phyloP scores from a whole-genome alignment of 2,329 filamentous ascomycete genomes.

The Alternaria metachromatica region DNA sequence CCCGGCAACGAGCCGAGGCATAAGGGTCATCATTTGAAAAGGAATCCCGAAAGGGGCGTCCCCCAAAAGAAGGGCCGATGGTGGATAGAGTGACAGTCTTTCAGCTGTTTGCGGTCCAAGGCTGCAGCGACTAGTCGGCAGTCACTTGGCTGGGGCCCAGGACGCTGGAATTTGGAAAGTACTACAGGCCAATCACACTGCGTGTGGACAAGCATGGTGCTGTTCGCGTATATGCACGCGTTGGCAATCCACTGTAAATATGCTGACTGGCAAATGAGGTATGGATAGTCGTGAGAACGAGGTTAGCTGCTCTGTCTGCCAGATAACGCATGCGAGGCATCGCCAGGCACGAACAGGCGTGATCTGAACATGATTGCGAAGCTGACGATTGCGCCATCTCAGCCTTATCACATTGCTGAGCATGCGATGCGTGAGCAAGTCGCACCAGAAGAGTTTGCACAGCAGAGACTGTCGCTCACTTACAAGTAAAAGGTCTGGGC shows the following conservation, averaged over 20 bases:
- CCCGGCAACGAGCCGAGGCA: constrained; percentile 4
- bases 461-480: neutral
- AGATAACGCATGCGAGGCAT: neutral
- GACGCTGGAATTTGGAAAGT: neutral
- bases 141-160: neutral
- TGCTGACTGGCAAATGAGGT: constrained; percentile 1
- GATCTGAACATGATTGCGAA: constrained; percentile 2
- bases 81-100: neutral
- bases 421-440: neutral
- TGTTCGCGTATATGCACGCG: constrained; percentile 1
- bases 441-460: neutral
- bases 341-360: neutral
- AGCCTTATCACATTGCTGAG: neutral
- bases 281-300: neutral
- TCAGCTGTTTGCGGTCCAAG: neutral
- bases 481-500: neutral
- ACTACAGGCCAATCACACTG: neutral
- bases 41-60: neutral
- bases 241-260: neutral
- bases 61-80: constrained; percentile 4
- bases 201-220: neutral
- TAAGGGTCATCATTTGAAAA: neutral
- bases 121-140: neutral
- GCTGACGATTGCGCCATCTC: neutral
- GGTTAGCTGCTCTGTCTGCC: neutral